phyloP scores from a whole-genome alignment of 495 filamentous ascomycete genomes.

The Aspergillus carlsbadensis region DNA sequence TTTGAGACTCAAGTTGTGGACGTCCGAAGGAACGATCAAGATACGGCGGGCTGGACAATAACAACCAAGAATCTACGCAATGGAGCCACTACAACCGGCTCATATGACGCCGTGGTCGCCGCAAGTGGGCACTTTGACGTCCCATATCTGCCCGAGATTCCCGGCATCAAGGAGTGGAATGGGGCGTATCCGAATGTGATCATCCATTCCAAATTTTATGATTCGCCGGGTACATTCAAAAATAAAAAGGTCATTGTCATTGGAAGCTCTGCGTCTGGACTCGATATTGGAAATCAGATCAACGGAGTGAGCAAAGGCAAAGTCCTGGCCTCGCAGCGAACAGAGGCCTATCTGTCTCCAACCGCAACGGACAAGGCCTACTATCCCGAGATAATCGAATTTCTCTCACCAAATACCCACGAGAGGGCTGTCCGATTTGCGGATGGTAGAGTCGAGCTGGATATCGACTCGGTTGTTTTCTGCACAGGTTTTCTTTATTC shows the following conservation, averaged over 20 bases:
- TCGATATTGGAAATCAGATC: slow-evolving; percentile 81
- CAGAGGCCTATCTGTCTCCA: slow-evolving; percentile 37
- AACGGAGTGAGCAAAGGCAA: slow-evolving; percentile 47
- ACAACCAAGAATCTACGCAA: slow-evolving; percentile 49
- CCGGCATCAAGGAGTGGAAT: slow-evolving; percentile 58
- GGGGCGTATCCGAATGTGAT: slow-evolving; percentile 60
- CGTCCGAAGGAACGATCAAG: slow-evolving; percentile 29
- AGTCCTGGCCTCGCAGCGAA: slow-evolving; percentile 53
- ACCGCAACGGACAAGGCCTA: slow-evolving; percentile 43
- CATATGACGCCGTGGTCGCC: slow-evolving; percentile 77
- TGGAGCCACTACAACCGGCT: slow-evolving; percentile 28
- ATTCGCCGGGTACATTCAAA: slow-evolving; percentile 56
- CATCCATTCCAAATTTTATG: slow-evolving; percentile 79
- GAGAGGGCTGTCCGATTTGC: slow-evolving; percentile 52
- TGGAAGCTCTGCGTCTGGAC: slow-evolving; percentile 73
- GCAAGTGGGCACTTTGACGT: slow-evolving; percentile 79
- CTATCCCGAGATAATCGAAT: slow-evolving; percentile 58
- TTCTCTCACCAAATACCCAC: slow-evolving; percentile 40
- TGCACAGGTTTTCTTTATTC: slow-evolving; percentile 62
- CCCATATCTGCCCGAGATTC: slow-evolving; percentile 67
- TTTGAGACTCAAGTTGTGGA: slow-evolving; percentile 60
- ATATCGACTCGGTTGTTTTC: slow-evolving; percentile 57
- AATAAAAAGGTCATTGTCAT: slow-evolving; percentile 72
- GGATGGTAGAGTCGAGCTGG: slow-evolving; percentile 46
- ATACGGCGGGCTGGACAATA: slow-evolving; percentile 51